These are phyloP conservation scores for Suillus americanus DNA, from an alignment of 768 basidiomycete genomes.

Conservation along the genomic window DNA sequence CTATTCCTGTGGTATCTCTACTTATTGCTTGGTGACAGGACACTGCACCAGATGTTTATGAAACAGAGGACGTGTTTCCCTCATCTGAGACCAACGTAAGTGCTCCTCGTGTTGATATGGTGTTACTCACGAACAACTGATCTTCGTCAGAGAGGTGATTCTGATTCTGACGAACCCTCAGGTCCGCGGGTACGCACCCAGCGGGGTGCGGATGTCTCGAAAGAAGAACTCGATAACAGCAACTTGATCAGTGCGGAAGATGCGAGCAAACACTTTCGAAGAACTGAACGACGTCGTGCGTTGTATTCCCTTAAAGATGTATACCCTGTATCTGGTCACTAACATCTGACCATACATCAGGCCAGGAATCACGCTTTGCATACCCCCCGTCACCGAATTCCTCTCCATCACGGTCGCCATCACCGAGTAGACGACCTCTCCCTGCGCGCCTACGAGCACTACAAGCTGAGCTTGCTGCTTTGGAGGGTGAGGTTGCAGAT, in stretches of 20 bases:
- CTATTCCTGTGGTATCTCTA: neutral
- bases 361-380: constrained; percentile 57
- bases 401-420: constrained; percentile 28
- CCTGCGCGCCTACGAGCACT: constrained; percentile 63
- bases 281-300: constrained; percentile 65
- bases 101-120: constrained; percentile 8
- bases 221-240: constrained; percentile 71
- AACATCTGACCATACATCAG: constrained; percentile 33
- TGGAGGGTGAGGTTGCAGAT: constrained; percentile 83
- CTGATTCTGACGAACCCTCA: constrained; percentile 63
- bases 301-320: constrained; percentile 4
- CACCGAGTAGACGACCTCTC: constrained; percentile 41
- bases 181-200: constrained; percentile 34
- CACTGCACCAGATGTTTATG: constrained; percentile 89
- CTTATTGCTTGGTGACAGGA: constrained; percentile 50
- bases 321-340: neutral
- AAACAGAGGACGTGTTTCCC: constrained; percentile 79
- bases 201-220: constrained; percentile 36
- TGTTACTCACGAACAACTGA: constrained; percentile 6
- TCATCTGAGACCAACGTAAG: constrained; percentile 51
- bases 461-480: constrained; percentile 72
- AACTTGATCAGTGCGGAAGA: constrained; percentile 63
- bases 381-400: constrained; percentile 70
- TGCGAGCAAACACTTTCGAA: constrained; percentile 68
- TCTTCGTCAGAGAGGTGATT: constrained; percentile 53